phyloP scores from a whole-genome alignment of 2,329 filamentous ascomycete species.

The Gaeumannomyces sp. region DNA sequence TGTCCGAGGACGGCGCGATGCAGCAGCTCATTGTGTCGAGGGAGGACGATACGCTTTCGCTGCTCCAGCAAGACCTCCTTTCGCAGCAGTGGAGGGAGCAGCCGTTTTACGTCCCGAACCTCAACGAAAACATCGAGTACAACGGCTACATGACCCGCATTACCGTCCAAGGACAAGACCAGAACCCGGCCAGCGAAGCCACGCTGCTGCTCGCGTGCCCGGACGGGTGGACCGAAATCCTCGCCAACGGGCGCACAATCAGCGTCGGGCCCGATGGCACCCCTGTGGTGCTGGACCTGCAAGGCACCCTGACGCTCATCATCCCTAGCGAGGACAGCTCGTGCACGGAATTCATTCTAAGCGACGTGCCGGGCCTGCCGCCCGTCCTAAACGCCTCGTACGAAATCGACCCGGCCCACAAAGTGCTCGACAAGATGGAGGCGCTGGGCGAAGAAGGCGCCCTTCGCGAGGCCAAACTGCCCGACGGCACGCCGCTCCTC shows the following conservation, averaged over 20 bases:
- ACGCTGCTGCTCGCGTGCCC: conserved; percentile 4
- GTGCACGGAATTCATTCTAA: neutral
- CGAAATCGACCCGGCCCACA: conserved; percentile 1
- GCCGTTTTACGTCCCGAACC: conserved; percentile 6
- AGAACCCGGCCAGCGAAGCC: neutral
- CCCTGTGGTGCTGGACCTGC: neutral
- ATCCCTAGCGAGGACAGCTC: conserved; percentile 6
- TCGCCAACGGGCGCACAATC: neutral
- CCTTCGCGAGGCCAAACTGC: neutral
- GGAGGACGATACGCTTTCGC: neutral
- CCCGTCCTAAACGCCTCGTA: neutral
- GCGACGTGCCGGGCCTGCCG: conserved; percentile 1
- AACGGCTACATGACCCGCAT: conserved; percentile 1
- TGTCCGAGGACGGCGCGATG: conserved; percentile 4
- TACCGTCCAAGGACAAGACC: neutral
- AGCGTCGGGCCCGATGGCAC: conserved; percentile 1
- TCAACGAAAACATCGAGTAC: conserved; percentile 5
- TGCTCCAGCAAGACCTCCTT: conserved; percentile 5
- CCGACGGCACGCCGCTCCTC: neutral
- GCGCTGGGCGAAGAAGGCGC: neutral
- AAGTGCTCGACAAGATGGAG: conserved; percentile 1
- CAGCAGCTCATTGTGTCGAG: conserved; percentile 5
- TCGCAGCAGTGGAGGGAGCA: neutral
- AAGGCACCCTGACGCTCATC: conserved; percentile 1
- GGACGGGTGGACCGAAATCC: conserved; percentile 3